Percentiles rank a stretch among this genome's conserved stretches.
phyloP scores from a whole-genome alignment of 2,329 filamentous ascomycete genomes.

The Trichothecium sympodiale region DNA sequence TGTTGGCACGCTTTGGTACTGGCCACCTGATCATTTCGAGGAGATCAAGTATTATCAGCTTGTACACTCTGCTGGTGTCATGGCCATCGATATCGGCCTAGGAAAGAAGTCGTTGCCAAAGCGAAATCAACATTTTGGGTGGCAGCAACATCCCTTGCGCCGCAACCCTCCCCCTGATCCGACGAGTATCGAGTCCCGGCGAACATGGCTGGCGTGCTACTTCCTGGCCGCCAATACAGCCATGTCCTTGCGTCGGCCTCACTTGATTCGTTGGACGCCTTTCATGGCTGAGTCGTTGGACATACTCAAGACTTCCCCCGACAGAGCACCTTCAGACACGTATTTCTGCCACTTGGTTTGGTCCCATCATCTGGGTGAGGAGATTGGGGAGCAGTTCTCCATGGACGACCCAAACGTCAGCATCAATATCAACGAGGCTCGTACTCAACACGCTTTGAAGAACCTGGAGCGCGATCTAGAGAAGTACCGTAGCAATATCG shows the following conservation, averaged over 20 bases:
- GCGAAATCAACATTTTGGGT: slow-evolving; percentile 13
- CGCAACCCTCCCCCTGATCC: slow-evolving; percentile 35
- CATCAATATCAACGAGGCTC: slow-evolving; percentile 47
- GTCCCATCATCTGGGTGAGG: slow-evolving; percentile 54
- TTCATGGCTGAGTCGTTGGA: slow-evolving; percentile 52
- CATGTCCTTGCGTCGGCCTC: slow-evolving; percentile 50
- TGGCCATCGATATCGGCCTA: slow-evolving; percentile 76
- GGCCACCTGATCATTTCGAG: slow-evolving; percentile 71
- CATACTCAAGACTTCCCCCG: slow-evolving; percentile 39
- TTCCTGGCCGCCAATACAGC: slow-evolving; percentile 47
- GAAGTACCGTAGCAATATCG: slow-evolving; percentile 44
- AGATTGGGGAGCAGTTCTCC: slow-evolving; percentile 54
- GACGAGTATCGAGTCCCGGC: slow-evolving; percentile 40
- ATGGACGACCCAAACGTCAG: slow-evolving; percentile 51
- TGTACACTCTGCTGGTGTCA: slow-evolving; percentile 67
- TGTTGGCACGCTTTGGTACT: slow-evolving; percentile 73
- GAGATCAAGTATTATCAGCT: slow-evolving; percentile 87
- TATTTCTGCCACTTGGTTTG: slow-evolving; percentile 49
- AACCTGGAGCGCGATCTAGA: slow-evolving; percentile 55
- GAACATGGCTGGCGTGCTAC: slow-evolving; percentile 50
- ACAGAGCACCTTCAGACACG: slow-evolving; percentile 44
- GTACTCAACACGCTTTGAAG: slow-evolving; percentile 52
- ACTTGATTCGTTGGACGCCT: slow-evolving; percentile 46
- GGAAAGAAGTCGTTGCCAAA: slow-evolving; percentile 29
- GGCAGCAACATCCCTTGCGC: slow-evolving; percentile 30